A percentile compares a stretch with the other conserved stretches of the same genome.
Evolutionary conservation across 202 grass and related monocot species (phyloP).

Genomic region (Panicum virgatum): DNA sequence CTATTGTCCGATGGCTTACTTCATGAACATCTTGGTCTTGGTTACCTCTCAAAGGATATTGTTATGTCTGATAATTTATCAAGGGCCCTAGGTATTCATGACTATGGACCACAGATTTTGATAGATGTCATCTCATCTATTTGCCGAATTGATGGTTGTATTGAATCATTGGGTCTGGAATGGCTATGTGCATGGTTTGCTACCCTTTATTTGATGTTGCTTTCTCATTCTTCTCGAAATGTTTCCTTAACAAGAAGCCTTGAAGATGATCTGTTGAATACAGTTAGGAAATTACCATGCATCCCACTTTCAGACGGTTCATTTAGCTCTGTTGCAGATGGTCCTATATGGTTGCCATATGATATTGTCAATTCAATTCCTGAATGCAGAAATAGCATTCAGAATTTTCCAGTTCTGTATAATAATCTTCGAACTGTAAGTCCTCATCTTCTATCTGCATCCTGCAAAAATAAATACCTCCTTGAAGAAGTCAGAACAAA

Average conservation of each 20-base stretch:
- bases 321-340: constrained; percentile 70
- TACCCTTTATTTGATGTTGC: constrained; percentile 60
- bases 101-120: constrained; percentile 82
- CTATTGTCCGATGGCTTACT: constrained; percentile 71
- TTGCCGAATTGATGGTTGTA: constrained; percentile 54
- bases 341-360: constrained; percentile 82
- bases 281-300: constrained; percentile 67
- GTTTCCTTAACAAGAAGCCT: constrained; percentile 34
- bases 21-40: constrained; percentile 77
- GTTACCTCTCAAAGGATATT: constrained; percentile 76
- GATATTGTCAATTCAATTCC: constrained; percentile 54
- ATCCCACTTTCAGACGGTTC: constrained; percentile 94
- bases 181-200: constrained; percentile 92
- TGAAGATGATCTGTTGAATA: constrained; percentile 66
- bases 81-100: constrained; percentile 70
- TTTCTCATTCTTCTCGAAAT: constrained; percentile 57
- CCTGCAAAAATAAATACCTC: constrained; percentile 54
- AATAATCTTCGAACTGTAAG: constrained; percentile 66
- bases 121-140: constrained; percentile 73
- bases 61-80: constrained; percentile 76
- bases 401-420: constrained; percentile 75
- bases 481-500: constrained; percentile 56
- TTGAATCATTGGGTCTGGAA: constrained; percentile 66
- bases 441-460: constrained; percentile 57
- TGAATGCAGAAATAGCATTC: constrained; percentile 54